These are phyloP conservation scores for Starmerella potacharoeniae DNA, from an alignment of 805 yeast genomes.

Conservation along the genomic window DNA sequence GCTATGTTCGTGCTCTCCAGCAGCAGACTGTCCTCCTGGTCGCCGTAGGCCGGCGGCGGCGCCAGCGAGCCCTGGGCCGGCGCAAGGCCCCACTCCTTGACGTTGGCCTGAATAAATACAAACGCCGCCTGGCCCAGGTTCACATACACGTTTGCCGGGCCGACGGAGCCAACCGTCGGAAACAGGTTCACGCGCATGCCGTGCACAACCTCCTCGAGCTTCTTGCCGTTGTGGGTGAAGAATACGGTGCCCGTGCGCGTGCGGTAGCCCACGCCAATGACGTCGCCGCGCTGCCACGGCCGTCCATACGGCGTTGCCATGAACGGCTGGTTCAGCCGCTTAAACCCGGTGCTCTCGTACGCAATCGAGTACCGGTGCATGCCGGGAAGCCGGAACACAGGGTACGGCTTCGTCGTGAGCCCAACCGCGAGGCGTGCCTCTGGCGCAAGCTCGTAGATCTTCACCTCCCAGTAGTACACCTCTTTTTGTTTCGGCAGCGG, in stretches of 20 bases:
- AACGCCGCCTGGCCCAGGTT: constrained; percentile 84
- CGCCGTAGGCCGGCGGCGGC: constrained; percentile 88
- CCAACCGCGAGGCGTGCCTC: constrained; percentile 56
- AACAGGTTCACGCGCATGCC: constrained; percentile 62
- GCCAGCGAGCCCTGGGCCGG: constrained; percentile 76
- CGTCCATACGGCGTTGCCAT: constrained; percentile 34
- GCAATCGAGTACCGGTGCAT: constrained; percentile 72
- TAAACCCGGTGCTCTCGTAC: constrained; percentile 77
- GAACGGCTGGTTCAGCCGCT: constrained; percentile 74
- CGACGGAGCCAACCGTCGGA: constrained; percentile 83
- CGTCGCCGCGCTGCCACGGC: constrained; percentile 64
- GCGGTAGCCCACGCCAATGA: constrained; percentile 83
- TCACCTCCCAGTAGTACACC: constrained; percentile 80
- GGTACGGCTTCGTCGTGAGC: constrained; percentile 76
- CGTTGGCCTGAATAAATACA: constrained; percentile 85
- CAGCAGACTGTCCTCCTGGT: constrained; percentile 64
- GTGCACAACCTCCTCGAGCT: constrained; percentile 65
- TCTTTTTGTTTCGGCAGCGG: constrained; percentile 77
- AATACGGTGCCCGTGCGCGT: constrained; percentile 75
- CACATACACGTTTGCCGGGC: constrained; percentile 72
- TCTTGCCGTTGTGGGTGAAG: constrained; percentile 90
- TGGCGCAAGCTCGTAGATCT: constrained; percentile 58
- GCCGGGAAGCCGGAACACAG: constrained; percentile 88
- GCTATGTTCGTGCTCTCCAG: constrained; percentile 27
- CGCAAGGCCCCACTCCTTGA: constrained; percentile 93